Base-by-base conservation (phyloP, 2,329 filamentous ascomycete species). In the Nothophoma quercina region DNA sequence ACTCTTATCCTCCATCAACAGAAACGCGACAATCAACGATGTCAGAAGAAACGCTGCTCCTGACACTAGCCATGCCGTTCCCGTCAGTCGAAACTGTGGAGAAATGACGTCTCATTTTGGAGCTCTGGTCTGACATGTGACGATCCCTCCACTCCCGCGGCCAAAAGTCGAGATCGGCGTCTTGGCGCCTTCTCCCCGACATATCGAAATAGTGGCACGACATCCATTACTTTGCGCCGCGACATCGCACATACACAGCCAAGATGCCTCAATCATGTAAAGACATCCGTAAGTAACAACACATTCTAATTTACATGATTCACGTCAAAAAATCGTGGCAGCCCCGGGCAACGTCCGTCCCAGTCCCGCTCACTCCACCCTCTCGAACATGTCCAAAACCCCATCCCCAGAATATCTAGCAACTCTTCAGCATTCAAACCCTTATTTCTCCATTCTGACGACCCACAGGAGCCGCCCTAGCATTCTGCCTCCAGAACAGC, bases 261-360 rank as follows among this genome's bases (percentile, higher is more conserved):
- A 64, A 22, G 18, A 96, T 98, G 95, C 93, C 93, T 52, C 92
- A 90, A 76, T 97, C 93, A 59, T 99, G 95, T 80, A 91, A 93
- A 85, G 93, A 98, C 77, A 90, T 99, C 73, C 87, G 93, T 98
- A 84, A 64, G 90, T 79, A 3, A 3, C 10, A 21, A 15, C 18
- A 19, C 10, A 5, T 10, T 19, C 39, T n/a, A n/a, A n/a, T n/a
- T n/a, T n/a, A n/a, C n/a, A n/a, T n/a, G n/a, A n/a, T n/a, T n/a
- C n/a, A n/a, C n/a, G n/a, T n/a, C n/a, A n/a, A n/a, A n/a, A n/a
- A n/a, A n/a, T n/a, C n/a, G n/a, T n/a, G n/a, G n/a, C n/a, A n/a
- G n/a, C n/a, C n/a, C n/a, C n/a, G n/a, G n/a, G n/a, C n/a, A n/a
- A n/a, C n/a, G n/a, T n/a, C n/a, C n/a, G n/a, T n/a, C n/a, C n/a